Evolutionary conservation across 768 basidiomycete genomes (phyloP).

Genomic region (Vararia minispora): DNA sequence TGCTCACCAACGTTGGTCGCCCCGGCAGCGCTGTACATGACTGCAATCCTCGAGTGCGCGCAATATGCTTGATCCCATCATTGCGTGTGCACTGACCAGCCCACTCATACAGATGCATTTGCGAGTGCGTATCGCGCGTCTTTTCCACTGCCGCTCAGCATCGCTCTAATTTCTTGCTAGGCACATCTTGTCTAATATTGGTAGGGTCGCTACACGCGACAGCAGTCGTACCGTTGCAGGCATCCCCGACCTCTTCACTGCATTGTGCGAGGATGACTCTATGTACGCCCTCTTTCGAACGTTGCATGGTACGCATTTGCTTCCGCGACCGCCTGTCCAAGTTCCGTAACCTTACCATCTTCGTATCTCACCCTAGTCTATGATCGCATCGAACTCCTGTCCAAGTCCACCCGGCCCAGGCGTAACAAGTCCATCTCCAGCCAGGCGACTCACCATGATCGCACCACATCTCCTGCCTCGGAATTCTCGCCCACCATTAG

Average conservation of each 20-base stretch:
- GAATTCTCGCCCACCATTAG: constrained; percentile 10
- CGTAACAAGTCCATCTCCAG: constrained; percentile 62
- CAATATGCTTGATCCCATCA: constrained; percentile 16
- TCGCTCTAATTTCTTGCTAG: constrained; percentile 27
- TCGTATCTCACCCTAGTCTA: constrained; percentile 40
- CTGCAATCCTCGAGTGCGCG: constrained; percentile 90
- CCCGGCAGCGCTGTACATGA: constrained; percentile 82
- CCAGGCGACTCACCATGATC: constrained; percentile 29
- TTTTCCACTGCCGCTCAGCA: background rate
- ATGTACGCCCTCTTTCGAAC: constrained; percentile 78
- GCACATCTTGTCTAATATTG: constrained; percentile 76
- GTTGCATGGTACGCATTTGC: constrained; percentile 58
- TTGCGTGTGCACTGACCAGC: constrained; percentile 11
- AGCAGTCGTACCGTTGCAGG: constrained; percentile 69
- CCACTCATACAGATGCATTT: constrained; percentile 49
- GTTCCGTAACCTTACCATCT: constrained; percentile 11
- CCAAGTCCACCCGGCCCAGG: constrained; percentile 43
- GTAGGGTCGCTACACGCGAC: constrained; percentile 76
- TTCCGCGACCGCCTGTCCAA: too few species aligned
- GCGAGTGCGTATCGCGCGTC: constrained; percentile 57
- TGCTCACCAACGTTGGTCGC: constrained; percentile 43
- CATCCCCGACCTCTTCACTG: constrained; percentile 73
- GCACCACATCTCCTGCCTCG: constrained; percentile 6
- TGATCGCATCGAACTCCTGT: constrained; percentile 63
- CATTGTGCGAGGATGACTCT: constrained; percentile 82